Conservation (phyloP, 1,284 basidiomycete species). For the Inonotus obliquus region DNA sequence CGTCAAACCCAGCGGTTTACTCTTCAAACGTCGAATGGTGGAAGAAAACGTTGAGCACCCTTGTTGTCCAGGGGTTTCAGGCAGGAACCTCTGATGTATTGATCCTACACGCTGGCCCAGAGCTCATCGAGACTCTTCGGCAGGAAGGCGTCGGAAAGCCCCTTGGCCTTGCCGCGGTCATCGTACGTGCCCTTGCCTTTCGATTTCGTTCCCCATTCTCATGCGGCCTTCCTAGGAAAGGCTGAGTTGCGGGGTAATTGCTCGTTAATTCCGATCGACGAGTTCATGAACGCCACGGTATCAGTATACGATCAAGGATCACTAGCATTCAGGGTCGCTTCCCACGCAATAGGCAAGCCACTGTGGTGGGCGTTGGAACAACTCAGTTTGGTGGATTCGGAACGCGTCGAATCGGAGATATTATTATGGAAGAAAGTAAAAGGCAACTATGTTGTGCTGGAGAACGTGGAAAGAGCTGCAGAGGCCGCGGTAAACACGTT, state of each 20-base stretch:
- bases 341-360: constrained; percentile 71
- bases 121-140: constrained; percentile 57
- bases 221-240: constrained; percentile 46
- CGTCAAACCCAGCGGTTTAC: constrained; percentile 82
- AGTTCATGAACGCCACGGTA: constrained; percentile 54
- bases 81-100: constrained; percentile 46
- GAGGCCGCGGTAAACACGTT: constrained; percentile 53
- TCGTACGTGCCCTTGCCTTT: constrained; percentile 52
- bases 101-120: constrained; percentile 58
- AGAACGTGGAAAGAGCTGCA: constrained; percentile 62
- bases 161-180: constrained; percentile 71
- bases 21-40: constrained; percentile 86
- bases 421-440: constrained; percentile 58
- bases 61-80: constrained; percentile 58
- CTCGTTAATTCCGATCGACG: constrained; percentile 45
- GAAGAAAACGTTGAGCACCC: constrained; percentile 62
- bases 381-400: constrained; percentile 64
- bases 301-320: constrained; percentile 70
- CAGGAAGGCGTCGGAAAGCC: constrained; percentile 75
- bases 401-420: constrained; percentile 46
- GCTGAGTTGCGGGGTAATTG: constrained; percentile 50
- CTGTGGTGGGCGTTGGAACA: constrained; percentile 85
- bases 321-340: constrained; percentile 63
- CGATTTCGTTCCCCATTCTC: constrained; percentile 19
- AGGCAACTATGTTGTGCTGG: constrained; percentile 75